phyloP scores from a whole-genome alignment of 495 filamentous ascomycete species.

The Penicillium coffeae region DNA sequence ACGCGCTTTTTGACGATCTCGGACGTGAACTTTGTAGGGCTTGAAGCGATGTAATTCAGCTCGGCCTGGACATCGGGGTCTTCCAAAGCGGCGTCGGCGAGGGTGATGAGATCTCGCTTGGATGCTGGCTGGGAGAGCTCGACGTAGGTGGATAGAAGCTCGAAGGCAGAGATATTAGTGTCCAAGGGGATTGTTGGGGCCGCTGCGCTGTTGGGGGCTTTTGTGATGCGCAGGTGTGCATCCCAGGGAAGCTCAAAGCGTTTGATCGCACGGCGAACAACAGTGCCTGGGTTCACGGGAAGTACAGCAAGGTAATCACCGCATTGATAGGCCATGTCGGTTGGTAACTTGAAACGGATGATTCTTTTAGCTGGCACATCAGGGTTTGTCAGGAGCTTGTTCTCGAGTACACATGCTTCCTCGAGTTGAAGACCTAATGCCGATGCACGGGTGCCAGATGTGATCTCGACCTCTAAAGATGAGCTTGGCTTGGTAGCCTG shows the following conservation, averaged over 20 bases:
- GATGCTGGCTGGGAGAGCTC: constrained; percentile 70
- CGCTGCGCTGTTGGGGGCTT: constrained; percentile 28
- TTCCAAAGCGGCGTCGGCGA: constrained; percentile 38
- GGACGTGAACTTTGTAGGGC: constrained; percentile 40
- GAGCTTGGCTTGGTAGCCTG: constrained; percentile 24
- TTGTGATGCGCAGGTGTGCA: constrained; percentile 45
- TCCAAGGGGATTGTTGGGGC: constrained; percentile 55
- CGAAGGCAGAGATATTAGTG: constrained; percentile 54
- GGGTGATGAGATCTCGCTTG: constrained; percentile 41
- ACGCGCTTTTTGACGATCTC: constrained; percentile 55
- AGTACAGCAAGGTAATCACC: constrained; percentile 76
- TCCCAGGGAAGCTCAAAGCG: constrained; percentile 61
- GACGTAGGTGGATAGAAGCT: constrained; percentile 65
- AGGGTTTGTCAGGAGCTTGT: constrained; percentile 49
- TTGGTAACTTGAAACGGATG: constrained; percentile 62
- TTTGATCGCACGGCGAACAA: constrained; percentile 50
- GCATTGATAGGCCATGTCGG: constrained; percentile 60
- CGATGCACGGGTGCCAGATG: constrained; percentile 52
- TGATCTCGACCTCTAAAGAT: constrained; percentile 54
- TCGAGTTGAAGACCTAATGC: constrained; percentile 63
- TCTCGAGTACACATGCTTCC: constrained; percentile 56
- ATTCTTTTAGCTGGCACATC: constrained; percentile 59
- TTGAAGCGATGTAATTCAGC: constrained; percentile 27
- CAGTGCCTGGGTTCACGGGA: constrained; percentile 61
- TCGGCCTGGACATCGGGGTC: constrained; percentile 28